A percentile compares a stretch with the other conserved stretches of the same genome.
phyloP scores from a whole-genome alignment of 345 rosid genomes.

The Punica granatum region DNA sequence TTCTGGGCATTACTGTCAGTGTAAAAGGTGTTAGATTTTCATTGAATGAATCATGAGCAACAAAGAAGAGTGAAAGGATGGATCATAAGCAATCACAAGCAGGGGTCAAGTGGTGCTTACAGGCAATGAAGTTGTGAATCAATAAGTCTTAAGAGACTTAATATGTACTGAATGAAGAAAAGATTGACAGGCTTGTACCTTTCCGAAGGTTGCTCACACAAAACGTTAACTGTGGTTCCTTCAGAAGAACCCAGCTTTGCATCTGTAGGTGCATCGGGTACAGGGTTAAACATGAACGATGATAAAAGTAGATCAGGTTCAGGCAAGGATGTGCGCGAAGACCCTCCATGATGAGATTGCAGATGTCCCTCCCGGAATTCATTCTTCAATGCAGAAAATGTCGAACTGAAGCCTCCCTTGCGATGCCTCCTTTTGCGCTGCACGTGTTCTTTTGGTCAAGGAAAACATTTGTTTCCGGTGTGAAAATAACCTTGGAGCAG shows the following conservation, averaged over 20 bases:
- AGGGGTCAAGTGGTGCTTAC: too few relatives aligned
- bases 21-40: neutral
- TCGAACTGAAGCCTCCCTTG: conserved; percentile 47
- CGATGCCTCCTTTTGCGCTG: conserved; percentile 67
- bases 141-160: too few relatives aligned
- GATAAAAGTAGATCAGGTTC: conserved; percentile 70
- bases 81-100: neutral
- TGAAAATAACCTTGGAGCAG: neutral
- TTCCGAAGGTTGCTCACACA: conserved; percentile 23
- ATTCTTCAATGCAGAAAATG: conserved; percentile 53
- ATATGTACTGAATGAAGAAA: neutral
- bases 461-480: conserved; percentile 14
- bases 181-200: conserved; percentile 20
- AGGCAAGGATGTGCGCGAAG: conserved; percentile 28
- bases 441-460: conserved; percentile 49
- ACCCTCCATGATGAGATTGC: conserved; percentile 22
- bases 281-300: conserved; percentile 48
- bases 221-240: conserved; percentile 23
- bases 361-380: conserved; percentile 63
- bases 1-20: neutral
- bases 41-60: neutral
- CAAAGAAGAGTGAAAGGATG: neutral
- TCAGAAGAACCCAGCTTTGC: conserved; percentile 21
- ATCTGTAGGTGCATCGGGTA: conserved; percentile 23
- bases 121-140: too few relatives aligned